These are phyloP conservation scores for Gymnopus androsaceus DNA, from an alignment of 1,284 basidiomycete genomes.

Conservation along the genomic window DNA sequence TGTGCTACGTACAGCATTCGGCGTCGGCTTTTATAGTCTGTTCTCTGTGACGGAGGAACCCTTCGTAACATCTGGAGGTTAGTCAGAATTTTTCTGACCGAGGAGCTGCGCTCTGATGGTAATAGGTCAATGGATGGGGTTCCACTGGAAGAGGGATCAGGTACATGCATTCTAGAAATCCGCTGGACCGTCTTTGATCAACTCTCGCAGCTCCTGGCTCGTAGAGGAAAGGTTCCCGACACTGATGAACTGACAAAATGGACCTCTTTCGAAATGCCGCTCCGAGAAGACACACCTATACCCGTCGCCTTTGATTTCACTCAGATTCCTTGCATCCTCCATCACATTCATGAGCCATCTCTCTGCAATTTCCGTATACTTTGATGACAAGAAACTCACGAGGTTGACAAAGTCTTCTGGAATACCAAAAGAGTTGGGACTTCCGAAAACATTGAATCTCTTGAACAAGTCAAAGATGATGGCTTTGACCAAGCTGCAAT, in stretches of 20 bases:
- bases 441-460: constrained; percentile 57
- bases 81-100: too few relatives aligned
- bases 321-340: constrained; percentile 88
- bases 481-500: constrained; percentile 65
- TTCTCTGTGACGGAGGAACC: constrained; percentile 92
- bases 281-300: constrained; percentile 83
- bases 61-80: constrained; percentile 88
- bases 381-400: constrained; percentile 80
- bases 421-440: constrained; percentile 52
- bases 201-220: constrained; percentile 65
- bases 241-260: constrained; percentile 47
- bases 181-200: background rate
- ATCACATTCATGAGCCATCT: constrained; percentile 94
- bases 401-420: constrained; percentile 72
- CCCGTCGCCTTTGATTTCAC: constrained; percentile 86
- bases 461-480: constrained; percentile 60
- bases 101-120: too few relatives aligned
- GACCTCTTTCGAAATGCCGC: constrained; percentile 91
- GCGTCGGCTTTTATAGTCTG: constrained; percentile 81
- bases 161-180: constrained; percentile 32
- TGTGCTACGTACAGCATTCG: constrained; percentile 54
- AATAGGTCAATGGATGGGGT: constrained; percentile 95
- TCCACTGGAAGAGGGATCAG: constrained; percentile 94
- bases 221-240: constrained; percentile 68
- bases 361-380: constrained; percentile 73